Base-by-base conservation (phyloP, 2,329 filamentous ascomycete species). In the Penicillium capsulatum region DNA sequence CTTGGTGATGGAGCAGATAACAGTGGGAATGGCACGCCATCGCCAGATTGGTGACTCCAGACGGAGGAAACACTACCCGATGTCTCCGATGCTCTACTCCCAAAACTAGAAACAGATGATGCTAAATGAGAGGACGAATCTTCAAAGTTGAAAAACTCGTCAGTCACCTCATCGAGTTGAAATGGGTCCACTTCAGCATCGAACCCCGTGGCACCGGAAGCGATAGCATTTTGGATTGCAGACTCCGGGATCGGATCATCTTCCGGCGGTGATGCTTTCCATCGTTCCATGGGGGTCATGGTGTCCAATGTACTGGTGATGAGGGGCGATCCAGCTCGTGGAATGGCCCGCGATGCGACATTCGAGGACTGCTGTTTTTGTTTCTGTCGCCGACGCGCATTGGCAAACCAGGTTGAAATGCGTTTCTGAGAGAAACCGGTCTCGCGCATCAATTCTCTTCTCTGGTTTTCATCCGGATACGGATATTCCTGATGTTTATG, bases 351-450 rank as follows among this genome's bases (percentile, higher is more conserved):
- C 26, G 32, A 60, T 53, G 38, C 20, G 2, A 40, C 10, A 4
- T 40, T 48, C 2, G 37, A 40, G 3, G 39, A 34, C 17, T 58
- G 53, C 0, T 49, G 35, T 24, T 53, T 59, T 26, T 70, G 54
- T 6, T 70, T 66, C 29, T 74, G 68, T 1, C 72, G 70, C 6
- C 73, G 66, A 14, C 73, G 63, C 1, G 71, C 71, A 46, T 76
- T 76, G 15, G 71, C 66, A 47, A 76, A 75, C 72, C 72, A 76
- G 36, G 72, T 73, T 15, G 67, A 57, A 2, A 75, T 65, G 22
- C 73, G 69, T 2, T 63, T 69, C 34, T 59, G 59, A 14, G 65
- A 73, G 11, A 75, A 61, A 1, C 71, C 72, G 0, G 72, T 72
- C 42, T 72, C 60, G 3, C 54, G 48, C 8, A 64, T 58, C 0